Conservation (phyloP, 139 green algal genomes). For the Nannochloris sp. region DNA sequence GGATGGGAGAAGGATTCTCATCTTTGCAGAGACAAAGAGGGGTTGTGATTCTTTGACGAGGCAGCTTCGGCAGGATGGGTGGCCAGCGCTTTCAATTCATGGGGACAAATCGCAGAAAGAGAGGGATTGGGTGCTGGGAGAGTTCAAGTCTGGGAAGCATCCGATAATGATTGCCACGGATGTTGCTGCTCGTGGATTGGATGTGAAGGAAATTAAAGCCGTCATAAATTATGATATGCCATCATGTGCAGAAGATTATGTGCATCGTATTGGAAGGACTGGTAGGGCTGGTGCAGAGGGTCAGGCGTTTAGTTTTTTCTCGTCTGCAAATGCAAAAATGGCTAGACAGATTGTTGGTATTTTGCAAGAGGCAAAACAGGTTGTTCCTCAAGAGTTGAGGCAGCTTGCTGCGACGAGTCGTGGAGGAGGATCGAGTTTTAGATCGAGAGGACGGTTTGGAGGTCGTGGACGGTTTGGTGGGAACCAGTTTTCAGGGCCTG, state of each 20-base stretch:
- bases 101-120: constrained; percentile 93
- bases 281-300: constrained; percentile 60
- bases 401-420: constrained; percentile 31
- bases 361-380: constrained; percentile 66
- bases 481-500: background rate
- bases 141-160: constrained; percentile 78
- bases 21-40: constrained; percentile 92
- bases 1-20: constrained; percentile 53
- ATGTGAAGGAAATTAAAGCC: constrained; percentile 86
- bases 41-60: constrained; percentile 79
- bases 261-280: constrained; percentile 76
- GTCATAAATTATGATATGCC: constrained; percentile 89
- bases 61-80: constrained; percentile 75
- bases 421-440: constrained; percentile 12
- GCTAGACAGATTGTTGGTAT: constrained; percentile 62
- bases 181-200: constrained; percentile 80
- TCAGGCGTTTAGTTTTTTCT: constrained; percentile 80
- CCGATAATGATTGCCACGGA: constrained; percentile 94
- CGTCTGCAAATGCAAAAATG: constrained; percentile 49
- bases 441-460: constrained; percentile 13
- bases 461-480: constrained; percentile 7
- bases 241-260: constrained; percentile 83
- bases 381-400: constrained; percentile 36
- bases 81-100: constrained; percentile 76
- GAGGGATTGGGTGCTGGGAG: constrained; percentile 81